These are phyloP conservation scores for Rhynchospora breviuscula DNA, from an alignment of 176 grass and related monocot genomes.

Conservation along the genomic window DNA sequence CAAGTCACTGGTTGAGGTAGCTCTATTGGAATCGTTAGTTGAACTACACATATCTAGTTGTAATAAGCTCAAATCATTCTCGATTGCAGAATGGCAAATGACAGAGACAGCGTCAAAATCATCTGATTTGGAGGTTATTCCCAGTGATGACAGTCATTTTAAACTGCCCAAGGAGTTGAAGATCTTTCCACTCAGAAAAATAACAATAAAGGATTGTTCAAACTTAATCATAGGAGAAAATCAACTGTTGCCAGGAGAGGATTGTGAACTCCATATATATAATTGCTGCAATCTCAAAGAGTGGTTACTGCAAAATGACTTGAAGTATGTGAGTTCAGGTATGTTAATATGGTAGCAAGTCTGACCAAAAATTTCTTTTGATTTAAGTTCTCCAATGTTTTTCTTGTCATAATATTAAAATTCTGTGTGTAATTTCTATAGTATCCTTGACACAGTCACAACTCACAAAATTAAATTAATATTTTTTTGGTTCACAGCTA, in stretches of 20 bases:
- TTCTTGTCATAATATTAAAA: too few species aligned
- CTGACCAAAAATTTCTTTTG: too few species aligned
- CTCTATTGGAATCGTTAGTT: background rate
- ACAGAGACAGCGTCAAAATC: background rate
- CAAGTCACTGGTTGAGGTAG: background rate
- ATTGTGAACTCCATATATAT: background rate
- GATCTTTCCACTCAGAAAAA: background rate
- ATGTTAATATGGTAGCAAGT: background rate
- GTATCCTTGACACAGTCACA: too few species aligned
- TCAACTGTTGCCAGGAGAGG: background rate
- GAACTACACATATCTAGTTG: background rate
- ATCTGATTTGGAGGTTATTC: background rate
- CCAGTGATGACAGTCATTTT: background rate
- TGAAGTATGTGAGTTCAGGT: background rate
- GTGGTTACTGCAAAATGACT: background rate
- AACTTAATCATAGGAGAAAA: background rate
- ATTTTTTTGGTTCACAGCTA: too few species aligned
- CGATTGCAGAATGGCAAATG: background rate
- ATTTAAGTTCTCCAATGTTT: too few species aligned
- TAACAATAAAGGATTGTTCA: background rate
- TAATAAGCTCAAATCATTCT: background rate
- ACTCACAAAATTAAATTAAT: too few species aligned
- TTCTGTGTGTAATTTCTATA: too few species aligned
- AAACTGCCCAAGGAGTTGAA: background rate
- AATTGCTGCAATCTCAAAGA: background rate